Evolutionary conservation across 1,284 basidiomycete species (phyloP).

Genomic region (Sparassis latifolia): DNA sequence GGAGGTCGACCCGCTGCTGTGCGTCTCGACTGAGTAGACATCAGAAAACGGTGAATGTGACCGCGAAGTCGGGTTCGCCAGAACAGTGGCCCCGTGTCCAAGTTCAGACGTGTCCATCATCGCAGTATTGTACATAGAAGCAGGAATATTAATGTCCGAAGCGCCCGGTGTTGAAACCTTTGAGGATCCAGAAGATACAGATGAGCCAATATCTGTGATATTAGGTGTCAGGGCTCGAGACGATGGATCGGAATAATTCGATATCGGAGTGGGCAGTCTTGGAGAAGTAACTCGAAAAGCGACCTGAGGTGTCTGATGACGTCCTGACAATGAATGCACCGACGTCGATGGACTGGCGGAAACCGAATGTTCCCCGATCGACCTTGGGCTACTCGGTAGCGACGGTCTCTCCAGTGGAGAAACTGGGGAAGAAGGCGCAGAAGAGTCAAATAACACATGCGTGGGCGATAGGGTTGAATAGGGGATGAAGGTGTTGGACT

Average conservation of each 20-base stretch:
- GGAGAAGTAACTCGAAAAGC: constrained; percentile 15
- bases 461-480: constrained; percentile 41
- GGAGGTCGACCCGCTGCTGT: constrained; percentile 9
- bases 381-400: constrained; percentile 6
- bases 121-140: constrained; percentile 17
- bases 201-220: neutral
- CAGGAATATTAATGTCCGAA: constrained; percentile 11
- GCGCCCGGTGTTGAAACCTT: constrained; percentile 20
- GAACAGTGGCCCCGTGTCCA: constrained; percentile 3
- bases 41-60: constrained; percentile 22
- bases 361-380: neutral
- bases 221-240: constrained; percentile 9
- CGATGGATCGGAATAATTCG: constrained; percentile 11
- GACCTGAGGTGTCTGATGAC: neutral
- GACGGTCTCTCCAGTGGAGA: constrained; percentile 14
- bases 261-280: constrained; percentile 15
- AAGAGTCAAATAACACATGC: constrained; percentile 41
- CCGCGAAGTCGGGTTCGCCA: constrained; percentile 12
- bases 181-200: constrained; percentile 15
- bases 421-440: constrained; percentile 31
- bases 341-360: constrained; percentile 2
- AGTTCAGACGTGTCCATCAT: constrained; percentile 6
- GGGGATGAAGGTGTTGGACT: constrained; percentile 38
- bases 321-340: neutral
- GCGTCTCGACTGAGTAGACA: constrained; percentile 14